Percentiles rank a stretch among this genome's conserved stretches.
These are phyloP conservation scores for Penicillium sp. DNA, from an alignment of 2,329 filamentous ascomycete genomes.

Conservation along the genomic window DNA sequence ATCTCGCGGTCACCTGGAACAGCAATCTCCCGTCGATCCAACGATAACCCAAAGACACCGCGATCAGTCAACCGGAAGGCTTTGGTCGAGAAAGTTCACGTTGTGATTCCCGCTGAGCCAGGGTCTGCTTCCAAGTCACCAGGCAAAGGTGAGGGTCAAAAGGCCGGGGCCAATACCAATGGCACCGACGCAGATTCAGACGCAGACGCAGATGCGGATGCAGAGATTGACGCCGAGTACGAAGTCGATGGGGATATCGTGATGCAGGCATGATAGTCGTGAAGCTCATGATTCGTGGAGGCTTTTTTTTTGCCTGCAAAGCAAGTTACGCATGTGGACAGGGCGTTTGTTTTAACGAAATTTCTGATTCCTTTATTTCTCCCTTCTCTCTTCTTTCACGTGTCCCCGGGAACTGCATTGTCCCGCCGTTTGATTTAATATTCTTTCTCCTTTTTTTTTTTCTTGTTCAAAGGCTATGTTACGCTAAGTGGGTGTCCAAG, in stretches of 20 bases:
- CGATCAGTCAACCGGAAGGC: conserved; percentile 24
- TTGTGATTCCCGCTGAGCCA: conserved; percentile 32
- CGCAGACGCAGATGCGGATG: conserved; percentile 30
- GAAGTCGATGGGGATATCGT: conserved; percentile 29
- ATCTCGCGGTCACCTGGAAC: conserved; percentile 19
- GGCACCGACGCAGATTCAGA: conserved; percentile 20
- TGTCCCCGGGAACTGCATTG: neutral
- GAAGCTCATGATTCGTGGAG: conserved; percentile 5
- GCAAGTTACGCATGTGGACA: conserved; percentile 27
- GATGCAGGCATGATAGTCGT: conserved; percentile 31
- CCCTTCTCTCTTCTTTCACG: conserved; percentile 5
- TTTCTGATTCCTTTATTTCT: conserved; percentile 6
- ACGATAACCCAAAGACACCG: conserved; percentile 16
- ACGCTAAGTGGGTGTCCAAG: neutral
- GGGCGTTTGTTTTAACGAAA: conserved; percentile 24
- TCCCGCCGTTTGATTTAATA: conserved; percentile 4
- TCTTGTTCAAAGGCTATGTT: conserved; percentile 2
- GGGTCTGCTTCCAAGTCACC: conserved; percentile 18
- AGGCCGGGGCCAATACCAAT: conserved; percentile 15
- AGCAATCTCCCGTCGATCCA: conserved; percentile 16
- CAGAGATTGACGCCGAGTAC: conserved; percentile 28
- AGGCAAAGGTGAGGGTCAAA: conserved; percentile 14
- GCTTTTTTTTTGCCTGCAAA: conserved; percentile 6
- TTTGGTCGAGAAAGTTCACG: conserved; percentile 26
- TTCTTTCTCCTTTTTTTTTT: conserved; percentile 3